Evolutionary conservation across 495 filamentous ascomycete genomes (phyloP).

Genomic region (Corynascus novoguineensis): DNA sequence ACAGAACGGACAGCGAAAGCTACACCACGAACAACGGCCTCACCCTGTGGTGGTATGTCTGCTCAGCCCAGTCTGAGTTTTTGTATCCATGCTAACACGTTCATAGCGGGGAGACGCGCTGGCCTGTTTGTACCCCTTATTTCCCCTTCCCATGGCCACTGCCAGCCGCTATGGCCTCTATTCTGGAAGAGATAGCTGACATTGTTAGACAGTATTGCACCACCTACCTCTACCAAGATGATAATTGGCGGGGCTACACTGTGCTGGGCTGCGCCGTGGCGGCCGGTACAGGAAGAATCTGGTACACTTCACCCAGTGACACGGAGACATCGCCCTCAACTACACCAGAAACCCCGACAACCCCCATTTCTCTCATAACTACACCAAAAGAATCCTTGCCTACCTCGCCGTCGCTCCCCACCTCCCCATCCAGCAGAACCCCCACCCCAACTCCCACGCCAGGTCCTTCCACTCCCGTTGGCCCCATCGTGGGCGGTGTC

Average conservation of each 20-base stretch:
- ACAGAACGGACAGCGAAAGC: conserved; percentile 12
- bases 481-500: conserved; percentile 16
- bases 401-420: not conserved
- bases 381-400: no score
- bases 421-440: not conserved
- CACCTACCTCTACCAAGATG: conserved; percentile 22
- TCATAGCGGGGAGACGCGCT: conserved; percentile 18
- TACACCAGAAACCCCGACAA: not conserved
- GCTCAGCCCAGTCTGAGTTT: not conserved
- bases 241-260: conserved; percentile 17
- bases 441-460: not conserved
- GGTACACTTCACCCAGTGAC: conserved; percentile 16
- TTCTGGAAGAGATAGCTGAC: no score
- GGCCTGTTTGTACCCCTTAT: no score
- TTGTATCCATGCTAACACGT: not conserved
- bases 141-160: no score
- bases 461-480: conserved; percentile 12
- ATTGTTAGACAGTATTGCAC: no score
- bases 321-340: not conserved
- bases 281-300: conserved; percentile 27
- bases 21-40: conserved; percentile 25
- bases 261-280: conserved; percentile 28
- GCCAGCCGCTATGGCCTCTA: no score
- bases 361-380: no score
- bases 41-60: conserved; percentile 25